Conservation (phyloP, 2,329 filamentous ascomycete genomes). For the Calycina marina region DNA sequence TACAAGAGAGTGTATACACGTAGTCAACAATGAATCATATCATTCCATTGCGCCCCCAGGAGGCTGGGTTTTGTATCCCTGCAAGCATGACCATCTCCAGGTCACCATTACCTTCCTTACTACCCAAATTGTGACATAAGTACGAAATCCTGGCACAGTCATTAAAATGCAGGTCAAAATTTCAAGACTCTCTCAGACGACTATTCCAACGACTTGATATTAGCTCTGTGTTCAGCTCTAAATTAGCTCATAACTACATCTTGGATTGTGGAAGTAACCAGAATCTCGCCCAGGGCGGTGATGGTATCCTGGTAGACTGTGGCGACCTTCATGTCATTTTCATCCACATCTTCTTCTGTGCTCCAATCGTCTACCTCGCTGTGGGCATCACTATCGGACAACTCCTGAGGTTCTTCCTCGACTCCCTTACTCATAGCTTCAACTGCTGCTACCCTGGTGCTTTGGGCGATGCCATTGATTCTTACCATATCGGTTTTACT, state of each 20-base stretch:
- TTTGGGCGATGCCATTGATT: slow-evolving; percentile 66
- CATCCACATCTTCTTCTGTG: slow-evolving; percentile 29
- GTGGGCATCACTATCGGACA: slow-evolving; percentile 19
- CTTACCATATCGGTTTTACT: slow-evolving; percentile 76
- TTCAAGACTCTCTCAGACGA: too few species aligned
- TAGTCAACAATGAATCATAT: too few species aligned
- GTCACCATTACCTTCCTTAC: too few species aligned
- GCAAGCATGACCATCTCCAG: too few species aligned
- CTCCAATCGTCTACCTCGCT: slow-evolving; percentile 21
- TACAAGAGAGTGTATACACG: too few species aligned
- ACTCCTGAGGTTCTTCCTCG: slow-evolving; percentile 26
- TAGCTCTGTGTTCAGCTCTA: neutral
- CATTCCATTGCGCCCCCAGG: neutral
- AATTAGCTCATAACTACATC: neutral
- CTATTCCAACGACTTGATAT: too few species aligned
- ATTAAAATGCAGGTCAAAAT: too few species aligned
- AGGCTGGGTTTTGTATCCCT: neutral
- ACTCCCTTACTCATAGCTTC: slow-evolving; percentile 46
- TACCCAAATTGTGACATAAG: too few species aligned
- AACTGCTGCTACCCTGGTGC: slow-evolving; percentile 55
- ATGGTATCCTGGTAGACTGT: slow-evolving; percentile 70
- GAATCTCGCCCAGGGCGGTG: slow-evolving; percentile 52
- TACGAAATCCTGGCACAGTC: too few species aligned
- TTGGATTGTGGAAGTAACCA: slow-evolving; percentile 27
- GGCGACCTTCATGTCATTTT: slow-evolving; percentile 57